phyloP scores from a whole-genome alignment of 2,329 filamentous ascomycete species.

The Stemphylium beticola region DNA sequence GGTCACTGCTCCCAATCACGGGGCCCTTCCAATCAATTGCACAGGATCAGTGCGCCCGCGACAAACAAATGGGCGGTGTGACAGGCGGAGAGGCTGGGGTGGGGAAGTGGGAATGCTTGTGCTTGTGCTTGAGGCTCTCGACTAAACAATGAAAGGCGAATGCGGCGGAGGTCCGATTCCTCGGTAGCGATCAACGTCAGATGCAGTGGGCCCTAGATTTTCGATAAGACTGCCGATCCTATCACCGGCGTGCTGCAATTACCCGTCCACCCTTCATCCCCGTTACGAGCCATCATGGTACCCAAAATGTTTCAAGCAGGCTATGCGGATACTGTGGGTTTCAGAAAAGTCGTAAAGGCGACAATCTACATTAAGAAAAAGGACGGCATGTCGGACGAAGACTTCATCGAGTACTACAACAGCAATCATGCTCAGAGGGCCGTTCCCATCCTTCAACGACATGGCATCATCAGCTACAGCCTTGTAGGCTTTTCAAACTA shows the following conservation, averaged over 20 bases:
- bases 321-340: conserved; percentile 53
- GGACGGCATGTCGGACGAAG: conserved; percentile 52
- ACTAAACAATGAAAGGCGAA: conserved; percentile 7
- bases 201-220: conserved; percentile 9
- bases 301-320: conserved; percentile 55
- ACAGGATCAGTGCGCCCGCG: conserved; percentile 1
- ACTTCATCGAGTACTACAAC: conserved; percentile 56
- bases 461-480: conserved; percentile 54
- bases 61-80: conserved; percentile 29
- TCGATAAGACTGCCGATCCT: conserved; percentile 5
- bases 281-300: conserved; percentile 42
- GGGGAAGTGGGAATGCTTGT: conserved; percentile 2
- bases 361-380: conserved; percentile 57
- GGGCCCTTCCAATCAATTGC: conserved; percentile 9
- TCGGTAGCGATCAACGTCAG: conserved; percentile 16
- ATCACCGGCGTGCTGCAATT: conserved; percentile 6
- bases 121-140: conserved; percentile 10
- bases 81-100: conserved; percentile 14
- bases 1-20: conserved; percentile 8
- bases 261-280: conserved; percentile 7
- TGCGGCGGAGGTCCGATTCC: conserved; percentile 12
- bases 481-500: conserved; percentile 43
- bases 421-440: conserved; percentile 53
- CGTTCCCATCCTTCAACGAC: conserved; percentile 52
- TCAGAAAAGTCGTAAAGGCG: conserved; percentile 56